Conservation (phyloP, 768 basidiomycete species). For the Pleurotus pulmonarius region DNA sequence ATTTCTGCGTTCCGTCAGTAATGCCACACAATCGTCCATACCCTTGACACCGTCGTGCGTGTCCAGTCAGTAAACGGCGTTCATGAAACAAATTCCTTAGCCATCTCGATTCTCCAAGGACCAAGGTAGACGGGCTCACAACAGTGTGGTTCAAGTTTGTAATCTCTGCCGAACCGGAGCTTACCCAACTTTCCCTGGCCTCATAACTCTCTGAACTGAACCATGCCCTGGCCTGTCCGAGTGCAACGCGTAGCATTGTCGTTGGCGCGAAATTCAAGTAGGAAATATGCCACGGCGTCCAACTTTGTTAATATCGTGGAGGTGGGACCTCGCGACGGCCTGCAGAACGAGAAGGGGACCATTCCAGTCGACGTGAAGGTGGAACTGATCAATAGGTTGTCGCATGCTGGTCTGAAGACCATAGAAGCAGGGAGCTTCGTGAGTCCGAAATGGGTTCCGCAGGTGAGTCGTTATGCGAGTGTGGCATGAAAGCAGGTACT, state of each 20-base stretch:
- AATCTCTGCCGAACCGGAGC: no score
- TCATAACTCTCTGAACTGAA: no score
- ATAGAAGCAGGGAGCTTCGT: slow-evolving; percentile 91
- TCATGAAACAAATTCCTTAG: no score
- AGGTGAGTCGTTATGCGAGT: slow-evolving; percentile 41
- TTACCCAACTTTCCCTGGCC: no score
- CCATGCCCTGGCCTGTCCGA: background rate
- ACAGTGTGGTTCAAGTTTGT: no score
- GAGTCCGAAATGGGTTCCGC: slow-evolving; percentile 91
- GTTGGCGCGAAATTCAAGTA: background rate
- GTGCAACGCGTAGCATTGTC: background rate
- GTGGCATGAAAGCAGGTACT: background rate
- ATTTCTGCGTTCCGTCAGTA: no score
- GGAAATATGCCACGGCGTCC: slow-evolving; percentile 21
- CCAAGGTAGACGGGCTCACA: no score
- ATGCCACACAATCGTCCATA: no score
- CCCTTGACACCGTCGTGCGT: no score
- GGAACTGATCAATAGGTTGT: slow-evolving; percentile 75
- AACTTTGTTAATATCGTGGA: slow-evolving; percentile 72
- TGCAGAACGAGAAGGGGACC: slow-evolving; percentile 82
- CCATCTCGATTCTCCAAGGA: no score
- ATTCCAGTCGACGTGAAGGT: slow-evolving; percentile 74
- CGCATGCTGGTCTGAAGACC: slow-evolving; percentile 57
- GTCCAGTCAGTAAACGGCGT: no score
- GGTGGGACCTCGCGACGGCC: slow-evolving; percentile 86